phyloP scores from a whole-genome alignment of 345 rosid species.

The Linum lewisii region DNA sequence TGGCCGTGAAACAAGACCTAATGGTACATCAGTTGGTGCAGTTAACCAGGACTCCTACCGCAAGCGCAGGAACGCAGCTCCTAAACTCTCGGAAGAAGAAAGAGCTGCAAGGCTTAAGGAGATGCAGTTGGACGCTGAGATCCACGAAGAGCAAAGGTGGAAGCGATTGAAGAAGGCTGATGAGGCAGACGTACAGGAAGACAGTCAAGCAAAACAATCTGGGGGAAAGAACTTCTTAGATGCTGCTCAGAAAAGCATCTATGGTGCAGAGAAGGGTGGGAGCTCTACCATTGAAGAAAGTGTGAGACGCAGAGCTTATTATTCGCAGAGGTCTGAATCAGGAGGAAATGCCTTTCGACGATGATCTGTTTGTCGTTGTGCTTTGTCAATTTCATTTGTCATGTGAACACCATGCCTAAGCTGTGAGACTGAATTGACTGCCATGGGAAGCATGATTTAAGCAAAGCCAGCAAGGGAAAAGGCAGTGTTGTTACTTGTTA shows the following conservation, averaged over 20 bases:
- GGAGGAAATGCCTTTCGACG: slow-evolving; percentile 81
- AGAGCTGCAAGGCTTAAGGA: slow-evolving; percentile 64
- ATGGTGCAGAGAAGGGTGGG: slow-evolving; percentile 86
- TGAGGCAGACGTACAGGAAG: slow-evolving; percentile 63
- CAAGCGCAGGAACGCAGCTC: slow-evolving; percentile 23
- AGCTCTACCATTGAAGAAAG: slow-evolving; percentile 86
- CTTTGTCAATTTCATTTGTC: too few relatives aligned
- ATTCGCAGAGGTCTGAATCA: slow-evolving; percentile 57
- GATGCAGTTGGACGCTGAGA: slow-evolving; percentile 83
- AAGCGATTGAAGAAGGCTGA: slow-evolving; percentile 78
- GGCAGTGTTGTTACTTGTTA: too few relatives aligned
- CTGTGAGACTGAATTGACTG: too few relatives aligned
- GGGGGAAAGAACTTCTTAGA: slow-evolving; percentile 70
- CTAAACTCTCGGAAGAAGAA: slow-evolving; percentile 79
- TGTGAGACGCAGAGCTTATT: slow-evolving; percentile 74
- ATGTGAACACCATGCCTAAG: too few relatives aligned
- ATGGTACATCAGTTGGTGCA: slow-evolving; percentile 12
- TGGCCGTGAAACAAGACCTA: slow-evolving; percentile 11
- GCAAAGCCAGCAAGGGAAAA: too few relatives aligned
- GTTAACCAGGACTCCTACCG: slow-evolving; percentile 20
- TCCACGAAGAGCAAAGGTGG: slow-evolving; percentile 94
- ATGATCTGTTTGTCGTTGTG: too few relatives aligned
- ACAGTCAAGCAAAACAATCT: slow-evolving; percentile 27
- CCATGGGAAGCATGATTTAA: too few relatives aligned
- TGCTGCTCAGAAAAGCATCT: slow-evolving; percentile 71